Base-by-base conservation (phyloP, 2,329 filamentous ascomycete species). In the Aspergillus sp. region DNA sequence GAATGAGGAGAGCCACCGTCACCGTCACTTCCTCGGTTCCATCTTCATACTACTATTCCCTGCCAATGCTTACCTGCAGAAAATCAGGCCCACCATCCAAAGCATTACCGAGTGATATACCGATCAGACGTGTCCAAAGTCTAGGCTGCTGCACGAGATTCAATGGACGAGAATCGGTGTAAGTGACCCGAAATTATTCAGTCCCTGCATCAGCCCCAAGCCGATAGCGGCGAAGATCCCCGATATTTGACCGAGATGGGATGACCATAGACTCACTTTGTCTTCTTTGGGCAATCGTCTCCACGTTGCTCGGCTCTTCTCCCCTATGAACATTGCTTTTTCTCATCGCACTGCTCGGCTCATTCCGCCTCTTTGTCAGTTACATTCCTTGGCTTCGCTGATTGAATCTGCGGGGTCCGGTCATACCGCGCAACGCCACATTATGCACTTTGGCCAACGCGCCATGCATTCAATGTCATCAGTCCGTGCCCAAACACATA, bases 241-340 rank as follows among this genome's bases (percentile, higher is more conserved):
- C 63, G 66, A 66, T 65, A 68, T 61, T 65, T 58, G 64, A 60
- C 60, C 61, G 66, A 63, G 49, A 57, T 48, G 42, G 27, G 32
- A 49, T 27, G 10, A 19, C 36, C 23, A 50, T 19, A 51, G 27
- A 51, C 48, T 57, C 54, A 57, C 13, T 30, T 48, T 49, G 38
- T 41, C 59, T 38, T 36, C 39, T 51, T 61, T 19, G 17, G 44
- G 42, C 23, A 19, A 38, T 41, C 17, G 50, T 17, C 11, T 41
- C 38, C 41, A 51, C 32, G 36, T 27, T 44, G 25, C 42, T 32
- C 30, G 15, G 30, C 7, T n/a, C 25, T 38, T 38, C 15, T 42
- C 2, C 32, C n/a, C 41, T 21, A 23, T 23, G 11, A 23, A 19
- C 1, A 44, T 51, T 48, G 25, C 41, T 59, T 47, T n/a, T 47